Percentiles rank a stretch among this genome's conserved stretches.
Conservation (phyloP, 1,284 basidiomycete species). For the Athelia sp. region DNA sequence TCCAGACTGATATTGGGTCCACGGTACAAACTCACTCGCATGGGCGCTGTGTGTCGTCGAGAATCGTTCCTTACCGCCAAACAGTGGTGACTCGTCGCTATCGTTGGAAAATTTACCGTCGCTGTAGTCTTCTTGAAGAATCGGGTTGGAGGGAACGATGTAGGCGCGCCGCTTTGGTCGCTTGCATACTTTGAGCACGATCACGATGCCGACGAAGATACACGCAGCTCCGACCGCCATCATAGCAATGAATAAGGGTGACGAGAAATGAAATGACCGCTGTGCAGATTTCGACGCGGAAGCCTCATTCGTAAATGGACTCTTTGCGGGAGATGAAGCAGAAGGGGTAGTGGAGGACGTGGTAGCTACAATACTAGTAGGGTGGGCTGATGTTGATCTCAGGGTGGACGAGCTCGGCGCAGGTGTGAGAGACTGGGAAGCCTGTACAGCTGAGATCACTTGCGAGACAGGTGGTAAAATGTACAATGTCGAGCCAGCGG, state of each 20-base stretch:
- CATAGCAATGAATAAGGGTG: slow-evolving; percentile 45
- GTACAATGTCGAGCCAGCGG: slow-evolving; percentile 1
- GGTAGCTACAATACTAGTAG: too few relatives aligned
- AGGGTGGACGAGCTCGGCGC: not conserved
- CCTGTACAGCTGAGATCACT: not conserved
- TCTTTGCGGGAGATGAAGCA: not conserved
- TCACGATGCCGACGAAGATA: slow-evolving; percentile 48
- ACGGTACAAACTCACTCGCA: slow-evolving; percentile 41
- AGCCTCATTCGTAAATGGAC: not conserved
- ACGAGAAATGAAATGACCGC: slow-evolving; percentile 12
- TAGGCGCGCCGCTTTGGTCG: slow-evolving; percentile 44
- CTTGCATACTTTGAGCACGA: slow-evolving; percentile 41
- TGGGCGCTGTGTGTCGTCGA: slow-evolving; percentile 31
- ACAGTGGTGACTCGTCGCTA: slow-evolving; percentile 63
- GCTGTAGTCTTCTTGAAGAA: slow-evolving; percentile 50
- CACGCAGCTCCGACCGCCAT: slow-evolving; percentile 53
- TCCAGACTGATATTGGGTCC: slow-evolving; percentile 58
- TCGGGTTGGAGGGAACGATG: slow-evolving; percentile 67
- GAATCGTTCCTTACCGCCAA: slow-evolving; percentile 65
- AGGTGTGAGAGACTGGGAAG: not conserved
- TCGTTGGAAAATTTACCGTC: slow-evolving; percentile 34
- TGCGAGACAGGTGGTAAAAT: not conserved
- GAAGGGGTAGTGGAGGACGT: not conserved
- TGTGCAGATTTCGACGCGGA: not conserved
- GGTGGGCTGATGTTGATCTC: not conserved